These are phyloP conservation scores for Leishmania turanica DNA, from an alignment of 208 protist genomes.

Conservation along the genomic window DNA sequence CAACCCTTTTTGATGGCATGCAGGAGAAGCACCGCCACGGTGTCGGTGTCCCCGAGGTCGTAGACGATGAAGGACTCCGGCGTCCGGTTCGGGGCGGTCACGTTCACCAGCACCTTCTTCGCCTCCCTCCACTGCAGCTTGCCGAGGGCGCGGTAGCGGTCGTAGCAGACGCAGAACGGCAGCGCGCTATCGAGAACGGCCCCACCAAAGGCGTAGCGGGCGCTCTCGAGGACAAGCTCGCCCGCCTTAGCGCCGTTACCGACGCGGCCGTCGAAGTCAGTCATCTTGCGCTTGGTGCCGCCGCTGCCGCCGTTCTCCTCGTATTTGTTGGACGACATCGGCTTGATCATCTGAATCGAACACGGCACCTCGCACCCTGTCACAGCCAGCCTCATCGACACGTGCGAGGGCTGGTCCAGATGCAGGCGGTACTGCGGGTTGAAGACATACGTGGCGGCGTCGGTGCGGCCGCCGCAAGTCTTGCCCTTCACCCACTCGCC, in stretches of 20 bases:
- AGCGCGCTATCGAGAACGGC: conserved; percentile 71
- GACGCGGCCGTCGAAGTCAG: conserved; percentile 41
- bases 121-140: conserved; percentile 37
- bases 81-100: conserved; percentile 11
- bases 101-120: conserved; percentile 41
- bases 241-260: conserved; percentile 44
- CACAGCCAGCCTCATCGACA: conserved; percentile 60
- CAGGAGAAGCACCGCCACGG: conserved; percentile 41
- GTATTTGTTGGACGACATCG: conserved; percentile 30
- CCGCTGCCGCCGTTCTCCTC: conserved; percentile 6
- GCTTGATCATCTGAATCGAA: conserved; percentile 43
- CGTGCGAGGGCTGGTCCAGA: conserved; percentile 52
- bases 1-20: conserved; percentile 44
- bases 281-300: conserved; percentile 15
- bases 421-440: conserved; percentile 74
- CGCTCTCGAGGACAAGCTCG: conserved; percentile 54
- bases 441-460: conserved; percentile 68
- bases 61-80: conserved; percentile 34
- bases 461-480: conserved; percentile 69
- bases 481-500: conserved; percentile 74
- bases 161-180: conserved; percentile 54
- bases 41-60: conserved; percentile 45
- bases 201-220: conserved; percentile 63
- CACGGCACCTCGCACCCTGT: conserved; percentile 37
- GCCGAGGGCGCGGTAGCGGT: conserved; percentile 52